phyloP scores from a whole-genome alignment of 1,284 basidiomycete species.

The Heterobasidion annosum region DNA sequence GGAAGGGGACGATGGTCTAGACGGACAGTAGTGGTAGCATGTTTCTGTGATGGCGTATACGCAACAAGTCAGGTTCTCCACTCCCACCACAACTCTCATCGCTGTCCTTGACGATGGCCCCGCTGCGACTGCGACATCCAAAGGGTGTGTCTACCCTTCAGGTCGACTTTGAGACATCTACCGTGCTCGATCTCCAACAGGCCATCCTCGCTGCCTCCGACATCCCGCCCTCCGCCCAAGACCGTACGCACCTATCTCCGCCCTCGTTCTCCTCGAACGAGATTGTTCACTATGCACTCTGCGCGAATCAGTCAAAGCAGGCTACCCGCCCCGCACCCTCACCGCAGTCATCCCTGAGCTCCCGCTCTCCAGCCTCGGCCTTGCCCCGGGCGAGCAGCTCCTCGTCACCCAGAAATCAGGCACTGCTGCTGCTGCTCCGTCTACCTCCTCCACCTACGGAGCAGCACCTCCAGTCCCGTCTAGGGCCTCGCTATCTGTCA shows the following conservation, averaged over 20 bases:
- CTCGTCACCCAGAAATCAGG: slow-evolving; percentile 54
- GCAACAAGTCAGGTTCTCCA: not conserved
- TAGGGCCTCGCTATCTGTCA: slow-evolving; percentile 9
- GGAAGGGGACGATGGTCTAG: not conserved
- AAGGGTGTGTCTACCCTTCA: slow-evolving; percentile 75
- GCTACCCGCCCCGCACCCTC: slow-evolving; percentile 74
- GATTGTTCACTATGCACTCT: slow-evolving; percentile 1
- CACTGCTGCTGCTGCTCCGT: slow-evolving; percentile 10
- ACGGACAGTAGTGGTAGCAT: not conserved
- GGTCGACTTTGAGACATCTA: slow-evolving; percentile 51
- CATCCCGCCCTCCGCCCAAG: slow-evolving; percentile 71
- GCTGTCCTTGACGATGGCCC: slow-evolving; percentile 34
- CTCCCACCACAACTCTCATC: not conserved
- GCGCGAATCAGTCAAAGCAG: slow-evolving; percentile 59
- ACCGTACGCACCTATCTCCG: slow-evolving; percentile 42
- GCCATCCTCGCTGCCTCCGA: slow-evolving; percentile 58
- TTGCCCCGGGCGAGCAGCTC: slow-evolving; percentile 74
- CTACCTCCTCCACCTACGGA: not conserved
- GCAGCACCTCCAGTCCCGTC: slow-evolving; percentile 11
- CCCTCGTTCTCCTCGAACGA: not conserved
- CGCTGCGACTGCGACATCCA: slow-evolving; percentile 71
- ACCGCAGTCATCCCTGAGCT: slow-evolving; percentile 58
- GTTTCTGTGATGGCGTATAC: not conserved
- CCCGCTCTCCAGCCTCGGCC: slow-evolving; percentile 65
- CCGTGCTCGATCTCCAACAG: slow-evolving; percentile 67